Conservation (phyloP, 768 basidiomycete species). For the Russula foetens region DNA sequence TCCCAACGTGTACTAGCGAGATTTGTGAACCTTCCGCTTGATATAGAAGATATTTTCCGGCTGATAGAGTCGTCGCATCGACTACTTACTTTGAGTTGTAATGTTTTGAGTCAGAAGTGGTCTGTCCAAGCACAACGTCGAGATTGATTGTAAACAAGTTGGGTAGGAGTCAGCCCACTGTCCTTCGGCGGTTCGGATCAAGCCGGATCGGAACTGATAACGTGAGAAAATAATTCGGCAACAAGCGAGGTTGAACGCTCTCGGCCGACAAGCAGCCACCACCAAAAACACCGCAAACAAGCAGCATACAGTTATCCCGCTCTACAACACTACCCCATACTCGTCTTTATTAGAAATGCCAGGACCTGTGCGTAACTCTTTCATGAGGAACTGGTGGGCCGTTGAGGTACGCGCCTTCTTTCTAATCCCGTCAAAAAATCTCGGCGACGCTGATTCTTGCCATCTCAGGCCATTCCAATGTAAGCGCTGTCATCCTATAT, state of each 20-base stretch:
- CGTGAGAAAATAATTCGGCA: constrained; percentile 5
- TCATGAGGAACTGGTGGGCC: constrained; percentile 20
- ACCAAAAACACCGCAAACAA: background rate
- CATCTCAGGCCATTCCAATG: constrained; percentile 20
- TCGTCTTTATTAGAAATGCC: background rate
- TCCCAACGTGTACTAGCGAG: background rate
- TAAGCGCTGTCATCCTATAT: background rate
- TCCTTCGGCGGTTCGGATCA: background rate
- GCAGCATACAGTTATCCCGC: background rate
- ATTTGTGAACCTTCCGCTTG: background rate
- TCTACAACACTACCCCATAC: background rate
- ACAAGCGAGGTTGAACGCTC: background rate
- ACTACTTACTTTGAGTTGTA: background rate
- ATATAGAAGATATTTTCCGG: background rate
- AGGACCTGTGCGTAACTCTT: constrained; percentile 8
- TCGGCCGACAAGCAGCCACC: background rate
- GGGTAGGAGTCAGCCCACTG: background rate
- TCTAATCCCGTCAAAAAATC: too few relatives aligned
- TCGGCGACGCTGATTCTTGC: background rate
- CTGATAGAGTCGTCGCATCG: background rate
- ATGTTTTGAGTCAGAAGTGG: background rate
- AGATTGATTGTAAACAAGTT: background rate
- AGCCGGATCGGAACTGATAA: background rate
- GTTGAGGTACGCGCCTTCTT: constrained; percentile 16
- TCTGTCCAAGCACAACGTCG: background rate